Percentiles rank a stretch among this genome's conserved stretches.
These are phyloP conservation scores for Phytophthora niederhauseri DNA, from an alignment of 352 stramenopile genomes.

Conservation along the genomic window DNA sequence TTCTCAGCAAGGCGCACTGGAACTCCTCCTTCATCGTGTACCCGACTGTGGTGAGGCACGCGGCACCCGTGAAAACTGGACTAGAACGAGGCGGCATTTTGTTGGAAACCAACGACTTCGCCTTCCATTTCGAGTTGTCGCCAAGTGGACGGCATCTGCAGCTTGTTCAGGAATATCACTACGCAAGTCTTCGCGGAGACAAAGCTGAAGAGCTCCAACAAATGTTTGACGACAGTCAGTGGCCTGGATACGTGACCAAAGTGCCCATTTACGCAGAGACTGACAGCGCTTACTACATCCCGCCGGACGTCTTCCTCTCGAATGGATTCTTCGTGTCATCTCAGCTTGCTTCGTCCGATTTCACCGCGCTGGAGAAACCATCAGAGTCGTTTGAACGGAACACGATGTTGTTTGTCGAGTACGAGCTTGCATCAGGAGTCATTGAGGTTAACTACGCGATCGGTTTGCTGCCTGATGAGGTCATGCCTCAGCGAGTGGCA, in stretches of 20 bases:
- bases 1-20: constrained; percentile 61
- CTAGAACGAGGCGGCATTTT: constrained; percentile 61
- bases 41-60: constrained; percentile 65
- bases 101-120: constrained; percentile 63
- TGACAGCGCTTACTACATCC: constrained; percentile 57
- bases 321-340: constrained; percentile 83
- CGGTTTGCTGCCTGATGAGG: constrained; percentile 62
- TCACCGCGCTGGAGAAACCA: constrained; percentile 30
- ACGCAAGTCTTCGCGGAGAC: constrained; percentile 42
- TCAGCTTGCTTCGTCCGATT: constrained; percentile 36
- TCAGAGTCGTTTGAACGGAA: constrained; percentile 74
- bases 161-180: constrained; percentile 67
- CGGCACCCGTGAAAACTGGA: constrained; percentile 43
- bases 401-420: constrained; percentile 75
- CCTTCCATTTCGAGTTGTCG: constrained; percentile 72
- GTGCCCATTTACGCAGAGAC: constrained; percentile 71
- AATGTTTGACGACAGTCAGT: constrained; percentile 69
- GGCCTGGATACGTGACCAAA: constrained; percentile 60
- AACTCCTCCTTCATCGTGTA: constrained; percentile 77
- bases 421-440: constrained; percentile 62
- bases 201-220: constrained; percentile 51
- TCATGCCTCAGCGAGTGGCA: constrained; percentile 57
- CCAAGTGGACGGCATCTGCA: constrained; percentile 39
- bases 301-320: constrained; percentile 53
- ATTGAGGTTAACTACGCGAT: constrained; percentile 76